These are phyloP conservation scores for Colletotrichum simmondsii DNA, from an alignment of 2,329 filamentous ascomycete species.

Conservation along the genomic window DNA sequence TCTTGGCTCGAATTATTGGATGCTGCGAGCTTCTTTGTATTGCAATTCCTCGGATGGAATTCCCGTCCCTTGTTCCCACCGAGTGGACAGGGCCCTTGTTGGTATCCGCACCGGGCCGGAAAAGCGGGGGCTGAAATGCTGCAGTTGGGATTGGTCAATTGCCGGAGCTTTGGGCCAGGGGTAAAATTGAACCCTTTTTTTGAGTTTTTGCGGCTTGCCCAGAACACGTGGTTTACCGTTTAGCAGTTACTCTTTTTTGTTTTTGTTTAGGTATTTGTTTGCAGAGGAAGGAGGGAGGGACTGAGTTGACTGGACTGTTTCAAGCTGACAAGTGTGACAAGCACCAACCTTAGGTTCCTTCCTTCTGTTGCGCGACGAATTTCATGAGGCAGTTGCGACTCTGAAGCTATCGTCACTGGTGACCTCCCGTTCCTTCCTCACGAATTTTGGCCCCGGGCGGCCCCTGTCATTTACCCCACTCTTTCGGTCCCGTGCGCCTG, in stretches of 20 bases:
- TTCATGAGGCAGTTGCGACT: neutral
- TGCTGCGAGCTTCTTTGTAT: neutral
- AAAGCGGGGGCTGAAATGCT: neutral
- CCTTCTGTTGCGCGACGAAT: neutral
- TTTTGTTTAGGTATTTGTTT: neutral
- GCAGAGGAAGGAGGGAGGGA: neutral
- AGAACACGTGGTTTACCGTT: neutral
- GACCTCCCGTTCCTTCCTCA: neutral
- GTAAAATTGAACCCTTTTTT: neutral
- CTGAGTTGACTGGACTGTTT: neutral
- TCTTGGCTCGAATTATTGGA: neutral
- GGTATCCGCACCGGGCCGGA: slow-evolving; percentile 28
- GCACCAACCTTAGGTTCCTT: neutral
- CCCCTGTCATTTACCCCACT: neutral
- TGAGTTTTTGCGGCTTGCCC: neutral
- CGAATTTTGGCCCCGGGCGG: neutral
- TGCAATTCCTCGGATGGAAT: neutral
- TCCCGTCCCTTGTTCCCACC: slow-evolving; percentile 19
- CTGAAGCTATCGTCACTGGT: neutral
- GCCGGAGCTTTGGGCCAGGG: slow-evolving; percentile 12
- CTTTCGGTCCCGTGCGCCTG: slow-evolving; percentile 15
- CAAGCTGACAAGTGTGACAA: slow-evolving; percentile 13
- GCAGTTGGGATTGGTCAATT: slow-evolving; percentile 23
- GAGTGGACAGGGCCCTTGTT: slow-evolving; percentile 8
- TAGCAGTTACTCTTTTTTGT: neutral